Base-by-base conservation (phyloP, 2,329 filamentous ascomycete genomes). In the Helicocarpus griseus region DNA sequence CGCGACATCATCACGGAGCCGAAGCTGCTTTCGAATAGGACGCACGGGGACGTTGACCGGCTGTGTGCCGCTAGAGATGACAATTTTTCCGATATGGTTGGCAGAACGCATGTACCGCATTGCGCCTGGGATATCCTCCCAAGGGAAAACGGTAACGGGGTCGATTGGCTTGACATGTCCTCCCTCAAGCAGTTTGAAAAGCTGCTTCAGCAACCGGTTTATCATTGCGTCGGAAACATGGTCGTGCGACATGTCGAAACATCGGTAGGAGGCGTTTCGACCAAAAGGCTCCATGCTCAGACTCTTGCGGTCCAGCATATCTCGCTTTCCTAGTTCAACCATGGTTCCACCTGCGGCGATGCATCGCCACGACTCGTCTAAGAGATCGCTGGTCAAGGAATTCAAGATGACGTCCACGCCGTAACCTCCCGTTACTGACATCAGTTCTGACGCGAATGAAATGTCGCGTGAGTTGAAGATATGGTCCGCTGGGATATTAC, bases 11-110 rank as follows among this genome's bases (percentile, higher is more conserved):
- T 51, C 13, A 1, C 49, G 22, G 7, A 68, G 57, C 4, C 60
- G 44, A 2, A 49, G 36, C 35, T 28, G 62, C 55, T 22, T 45
- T 22, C n/a, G 41, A n/a, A 28, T 22, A 19, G 41, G 41, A 8
- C 22, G 13, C 28, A 45, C 41, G 5, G 41, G 41, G 28, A 45
- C 41, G 13, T 45, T 45, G 4, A 45, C 26, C 13, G 22, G 41
- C 21, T 45, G 8, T 7, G n/a, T 45, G 14, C 13, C 41, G 17
- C 28, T 54, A 11, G 31, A 35, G 17, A 72, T 52, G 7, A 71
- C 64, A 2, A 71, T 56, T 53, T 71, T 72, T 8, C 70, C 69
- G 1, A 67, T 62, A 48, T 71, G 68, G n/a, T 41, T 47, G 0
- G 66, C 68, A 4, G 56, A 41, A 7, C 63, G 62, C 45, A 72